Conservation (phyloP, 371 early-diverging fungal species). For the Lichtheimia ornata region DNA sequence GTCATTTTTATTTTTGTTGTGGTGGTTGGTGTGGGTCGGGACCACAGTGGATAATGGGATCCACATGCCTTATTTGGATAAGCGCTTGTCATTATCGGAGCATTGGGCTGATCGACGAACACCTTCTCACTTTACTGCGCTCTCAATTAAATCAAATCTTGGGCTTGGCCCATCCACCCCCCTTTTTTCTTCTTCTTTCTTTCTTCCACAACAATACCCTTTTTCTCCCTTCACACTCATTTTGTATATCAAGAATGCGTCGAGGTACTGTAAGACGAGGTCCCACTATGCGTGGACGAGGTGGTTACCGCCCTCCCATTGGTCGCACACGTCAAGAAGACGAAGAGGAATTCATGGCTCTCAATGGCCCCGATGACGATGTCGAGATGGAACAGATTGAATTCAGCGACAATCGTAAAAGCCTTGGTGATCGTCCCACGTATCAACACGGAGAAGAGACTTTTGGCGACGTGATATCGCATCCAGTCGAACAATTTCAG, state of each 20-base stretch:
- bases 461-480: conserved; percentile 42
- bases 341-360: conserved; percentile 35
- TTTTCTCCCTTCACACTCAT: conserved; percentile 4
- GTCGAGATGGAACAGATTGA: conserved; percentile 23
- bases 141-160: too few relatives aligned
- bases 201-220: conserved; percentile 1
- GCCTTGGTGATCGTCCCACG: conserved; percentile 8
- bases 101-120: too few relatives aligned
- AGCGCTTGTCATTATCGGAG: too few relatives aligned
- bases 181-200: conserved; percentile 4
- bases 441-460: conserved; percentile 51
- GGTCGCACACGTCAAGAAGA: conserved; percentile 20
- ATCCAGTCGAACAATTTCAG: conserved; percentile 38
- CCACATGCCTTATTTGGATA: too few relatives aligned
- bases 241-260: conserved; percentile 3
- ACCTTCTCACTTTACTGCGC: too few relatives aligned
- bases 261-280: conserved; percentile 29
- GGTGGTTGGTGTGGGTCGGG: too few relatives aligned
- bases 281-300: conserved; percentile 38
- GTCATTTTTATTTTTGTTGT: too few relatives aligned
- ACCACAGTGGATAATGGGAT: too few relatives aligned
- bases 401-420: conserved; percentile 9
- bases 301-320: conserved; percentile 28
- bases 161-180: too few relatives aligned
- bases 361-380: conserved; percentile 19